Conservation (phyloP, 495 filamentous ascomycete genomes). For the Platismatia glauca region DNA sequence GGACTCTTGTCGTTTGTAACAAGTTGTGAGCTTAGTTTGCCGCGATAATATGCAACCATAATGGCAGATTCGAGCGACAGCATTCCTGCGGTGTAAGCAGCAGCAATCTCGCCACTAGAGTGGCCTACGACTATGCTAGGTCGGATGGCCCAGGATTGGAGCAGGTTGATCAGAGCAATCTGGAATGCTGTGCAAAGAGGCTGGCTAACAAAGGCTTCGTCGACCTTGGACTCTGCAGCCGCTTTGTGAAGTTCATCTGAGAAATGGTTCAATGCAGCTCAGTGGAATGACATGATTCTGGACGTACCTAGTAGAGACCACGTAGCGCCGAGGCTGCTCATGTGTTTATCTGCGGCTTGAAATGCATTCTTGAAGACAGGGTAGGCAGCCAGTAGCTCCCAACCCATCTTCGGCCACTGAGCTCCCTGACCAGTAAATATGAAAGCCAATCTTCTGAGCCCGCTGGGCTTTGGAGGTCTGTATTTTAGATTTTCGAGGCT, state of each 20-base stretch:
- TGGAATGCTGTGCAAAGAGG: conserved; percentile 29
- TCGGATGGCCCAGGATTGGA: conserved; percentile 23
- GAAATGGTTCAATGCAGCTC: not conserved
- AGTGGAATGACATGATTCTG: not conserved
- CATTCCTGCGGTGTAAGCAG: conserved; percentile 45
- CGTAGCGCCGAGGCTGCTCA: conserved; percentile 26
- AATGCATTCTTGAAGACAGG: conserved; percentile 5
- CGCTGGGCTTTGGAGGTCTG: not conserved
- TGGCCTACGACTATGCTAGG: conserved; percentile 33
- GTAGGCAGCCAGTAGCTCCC: conserved; percentile 6
- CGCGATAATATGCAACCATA: conserved; percentile 29
- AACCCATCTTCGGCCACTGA: conserved; percentile 20
- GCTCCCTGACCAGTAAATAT: conserved; percentile 22
- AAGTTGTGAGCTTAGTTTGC: conserved; percentile 15
- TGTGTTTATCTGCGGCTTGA: not conserved
- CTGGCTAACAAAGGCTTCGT: conserved; percentile 23
- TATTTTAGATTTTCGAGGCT: conserved; percentile 5
- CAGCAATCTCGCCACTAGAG: conserved; percentile 49
- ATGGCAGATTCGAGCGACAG: conserved; percentile 24
- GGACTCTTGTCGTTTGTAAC: not conserved
- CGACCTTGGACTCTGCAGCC: conserved; percentile 18
- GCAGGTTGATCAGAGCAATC: conserved; percentile 27
- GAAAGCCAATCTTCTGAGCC: conserved; percentile 6
- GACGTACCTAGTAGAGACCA: conserved; percentile 28
- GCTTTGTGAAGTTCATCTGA: conserved; percentile 9